Evolutionary conservation across 1,284 basidiomycete species (phyloP).

Genomic region (Prillingera fragicola): DNA sequence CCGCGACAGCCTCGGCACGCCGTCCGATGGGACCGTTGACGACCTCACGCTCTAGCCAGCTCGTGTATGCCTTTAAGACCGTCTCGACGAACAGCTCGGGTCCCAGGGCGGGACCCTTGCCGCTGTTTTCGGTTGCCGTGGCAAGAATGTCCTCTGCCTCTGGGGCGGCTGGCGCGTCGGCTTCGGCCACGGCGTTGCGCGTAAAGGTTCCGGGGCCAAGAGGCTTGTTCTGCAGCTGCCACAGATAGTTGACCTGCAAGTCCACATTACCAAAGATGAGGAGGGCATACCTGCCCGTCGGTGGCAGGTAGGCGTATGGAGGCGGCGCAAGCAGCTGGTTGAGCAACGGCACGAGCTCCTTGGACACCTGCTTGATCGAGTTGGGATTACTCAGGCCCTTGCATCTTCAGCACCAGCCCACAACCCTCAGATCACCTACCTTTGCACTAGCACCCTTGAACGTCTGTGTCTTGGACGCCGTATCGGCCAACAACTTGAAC

Average conservation of each 20-base stretch:
- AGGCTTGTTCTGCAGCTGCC: conserved; percentile 40
- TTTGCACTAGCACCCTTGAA: conserved; percentile 46
- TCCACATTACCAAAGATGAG: conserved; percentile 45
- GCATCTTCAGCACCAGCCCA: neutral
- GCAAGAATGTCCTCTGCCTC: conserved; percentile 24
- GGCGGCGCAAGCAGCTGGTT: conserved; percentile 34
- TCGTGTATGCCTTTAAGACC: conserved; percentile 30
- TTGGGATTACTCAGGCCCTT: conserved; percentile 45
- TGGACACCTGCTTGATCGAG: conserved; percentile 40
- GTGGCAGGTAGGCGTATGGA: conserved; percentile 34
- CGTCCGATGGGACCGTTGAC: conserved; percentile 38
- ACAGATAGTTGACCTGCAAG: conserved; percentile 45
- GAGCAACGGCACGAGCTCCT: conserved; percentile 33
- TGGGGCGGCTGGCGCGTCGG: neutral
- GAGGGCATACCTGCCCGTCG: conserved; percentile 29
- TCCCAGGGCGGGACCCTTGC: conserved; percentile 36
- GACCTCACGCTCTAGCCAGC: conserved; percentile 38
- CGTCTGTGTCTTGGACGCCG: conserved; percentile 26
- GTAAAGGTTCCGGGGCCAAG: conserved; percentile 25
- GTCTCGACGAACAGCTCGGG: conserved; percentile 35
- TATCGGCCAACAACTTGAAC: conserved; percentile 34
- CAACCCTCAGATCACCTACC: conserved; percentile 16
- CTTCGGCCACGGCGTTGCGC: neutral
- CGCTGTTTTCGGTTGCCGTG: conserved; percentile 34
- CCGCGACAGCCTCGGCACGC: conserved; percentile 10